These are phyloP conservation scores for Pichia insulana DNA, from an alignment of 805 yeast species.

Conservation along the genomic window DNA sequence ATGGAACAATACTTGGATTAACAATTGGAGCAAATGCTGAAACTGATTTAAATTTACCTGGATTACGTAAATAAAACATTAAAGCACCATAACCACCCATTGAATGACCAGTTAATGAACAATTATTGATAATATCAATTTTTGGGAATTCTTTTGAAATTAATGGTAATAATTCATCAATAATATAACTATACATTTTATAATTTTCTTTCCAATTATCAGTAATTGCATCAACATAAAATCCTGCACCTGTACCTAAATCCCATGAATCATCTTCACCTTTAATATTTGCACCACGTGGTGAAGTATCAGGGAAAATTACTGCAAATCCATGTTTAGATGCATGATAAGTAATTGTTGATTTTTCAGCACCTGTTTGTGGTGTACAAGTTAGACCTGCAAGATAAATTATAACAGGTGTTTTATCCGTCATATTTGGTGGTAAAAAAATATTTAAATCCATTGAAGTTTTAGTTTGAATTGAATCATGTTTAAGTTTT, in stretches of 20 bases:
- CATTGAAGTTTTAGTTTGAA: conserved; percentile 61
- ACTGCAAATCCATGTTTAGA: conserved; percentile 76
- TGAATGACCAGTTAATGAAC: conserved; percentile 89
- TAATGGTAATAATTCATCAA: conserved; percentile 55
- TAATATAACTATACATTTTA: conserved; percentile 80
- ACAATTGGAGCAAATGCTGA: conserved; percentile 88
- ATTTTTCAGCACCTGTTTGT: conserved; percentile 88
- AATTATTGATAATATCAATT: conserved; percentile 50
- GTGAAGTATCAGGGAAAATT: conserved; percentile 95
- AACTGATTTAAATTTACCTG: conserved; percentile 66
- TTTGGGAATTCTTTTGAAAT: conserved; percentile 34
- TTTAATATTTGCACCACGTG: conserved; percentile 68
- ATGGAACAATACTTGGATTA: conserved; percentile 67
- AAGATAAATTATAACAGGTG: conserved; percentile 73
- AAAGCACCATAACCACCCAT: conserved; percentile 98
- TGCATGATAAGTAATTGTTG: conserved; percentile 76
- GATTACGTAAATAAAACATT: conserved; percentile 53
- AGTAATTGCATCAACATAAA: conserved; percentile 77
- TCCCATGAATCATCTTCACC: conserved; percentile 74
- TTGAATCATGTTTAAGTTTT: conserved; percentile 70
- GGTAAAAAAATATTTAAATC: conserved; percentile 81
- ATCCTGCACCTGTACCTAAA: conserved; percentile 93
- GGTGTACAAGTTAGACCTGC: conserved; percentile 94
- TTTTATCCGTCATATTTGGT: conserved; percentile 29
- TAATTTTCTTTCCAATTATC: conserved; percentile 67